These are phyloP conservation scores for Nematocida sp. DNA, from an alignment of 371 early-diverging fungal species.

Conservation along the genomic window DNA sequence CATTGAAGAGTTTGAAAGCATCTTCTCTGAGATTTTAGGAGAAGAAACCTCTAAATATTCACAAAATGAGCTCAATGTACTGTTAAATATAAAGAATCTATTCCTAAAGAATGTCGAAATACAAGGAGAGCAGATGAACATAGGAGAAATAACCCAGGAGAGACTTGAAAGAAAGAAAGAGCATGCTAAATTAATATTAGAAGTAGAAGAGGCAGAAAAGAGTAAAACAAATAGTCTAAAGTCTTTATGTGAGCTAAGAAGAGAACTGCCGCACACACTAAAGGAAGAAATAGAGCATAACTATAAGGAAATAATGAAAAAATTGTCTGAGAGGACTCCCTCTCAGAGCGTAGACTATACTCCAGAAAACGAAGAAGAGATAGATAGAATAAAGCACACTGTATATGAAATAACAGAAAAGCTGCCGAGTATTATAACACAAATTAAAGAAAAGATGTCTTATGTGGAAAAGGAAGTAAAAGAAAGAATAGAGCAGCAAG, in stretches of 20 bases:
- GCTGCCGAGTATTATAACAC: conserved; percentile 13
- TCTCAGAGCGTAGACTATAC: too few relatives aligned
- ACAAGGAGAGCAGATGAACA: conserved; percentile 33
- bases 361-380: neutral
- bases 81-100: conserved; percentile 38
- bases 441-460: conserved; percentile 25
- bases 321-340: too few relatives aligned
- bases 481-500: conserved; percentile 34
- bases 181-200: conserved; percentile 16
- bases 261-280: conserved; percentile 26
- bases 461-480: conserved; percentile 41
- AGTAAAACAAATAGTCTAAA: conserved; percentile 6
- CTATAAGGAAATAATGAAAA: neutral
- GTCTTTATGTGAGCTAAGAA: conserved; percentile 11
- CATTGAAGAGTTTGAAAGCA: conserved; percentile 23
- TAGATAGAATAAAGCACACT: neutral
- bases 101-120: conserved; percentile 56
- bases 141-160: conserved; percentile 15
- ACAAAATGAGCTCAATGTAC: conserved; percentile 34
- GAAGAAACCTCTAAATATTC: neutral
- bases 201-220: conserved; percentile 41
- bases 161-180: conserved; percentile 20
- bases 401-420: conserved; percentile 23
- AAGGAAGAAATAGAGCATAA: conserved; percentile 12
- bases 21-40: conserved; percentile 35